Percentiles rank a stretch among this genome's conserved stretches.
These are phyloP conservation scores for Glonium stellatum DNA, from an alignment of 495 filamentous ascomycete species.

Conservation along the genomic window DNA sequence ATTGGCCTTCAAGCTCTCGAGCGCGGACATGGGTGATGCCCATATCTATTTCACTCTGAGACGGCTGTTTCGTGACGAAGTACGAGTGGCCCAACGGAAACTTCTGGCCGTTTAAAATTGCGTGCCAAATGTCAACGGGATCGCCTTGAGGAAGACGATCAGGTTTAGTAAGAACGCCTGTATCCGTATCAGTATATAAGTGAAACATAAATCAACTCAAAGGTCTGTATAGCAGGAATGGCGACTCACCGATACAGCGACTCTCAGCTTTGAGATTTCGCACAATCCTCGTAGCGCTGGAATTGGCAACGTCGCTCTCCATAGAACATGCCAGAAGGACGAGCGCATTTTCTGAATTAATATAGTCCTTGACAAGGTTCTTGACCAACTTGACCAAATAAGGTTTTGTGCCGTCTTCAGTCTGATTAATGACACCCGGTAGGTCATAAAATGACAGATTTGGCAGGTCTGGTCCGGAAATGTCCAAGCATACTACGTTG, in stretches of 20 bases:
- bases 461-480: constrained; percentile 60
- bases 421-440: constrained; percentile 67
- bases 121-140: constrained; percentile 47
- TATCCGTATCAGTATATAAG: neutral
- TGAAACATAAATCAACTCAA: neutral
- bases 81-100: constrained; percentile 53
- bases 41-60: constrained; percentile 35
- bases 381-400: constrained; percentile 62
- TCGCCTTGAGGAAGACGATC: constrained; percentile 53
- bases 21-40: constrained; percentile 36
- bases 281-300: constrained; percentile 59
- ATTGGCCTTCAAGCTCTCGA: constrained; percentile 34
- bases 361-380: constrained; percentile 61
- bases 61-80: constrained; percentile 44
- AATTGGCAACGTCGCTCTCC: constrained; percentile 65
- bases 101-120: constrained; percentile 49
- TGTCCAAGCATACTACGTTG: constrained; percentile 67
- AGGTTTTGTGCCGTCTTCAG: constrained; percentile 50
- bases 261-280: constrained; percentile 48
- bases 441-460: constrained; percentile 75
- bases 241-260: constrained; percentile 46
- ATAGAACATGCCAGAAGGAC: constrained; percentile 70
- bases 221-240: neutral
- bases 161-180: constrained; percentile 72
- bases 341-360: constrained; percentile 56